A percentile compares a stretch with the other conserved stretches of the same genome.
These are phyloP conservation scores for Aspergillus luchuensis DNA, from an alignment of 2,329 filamentous ascomycete genomes.

Conservation along the genomic window DNA sequence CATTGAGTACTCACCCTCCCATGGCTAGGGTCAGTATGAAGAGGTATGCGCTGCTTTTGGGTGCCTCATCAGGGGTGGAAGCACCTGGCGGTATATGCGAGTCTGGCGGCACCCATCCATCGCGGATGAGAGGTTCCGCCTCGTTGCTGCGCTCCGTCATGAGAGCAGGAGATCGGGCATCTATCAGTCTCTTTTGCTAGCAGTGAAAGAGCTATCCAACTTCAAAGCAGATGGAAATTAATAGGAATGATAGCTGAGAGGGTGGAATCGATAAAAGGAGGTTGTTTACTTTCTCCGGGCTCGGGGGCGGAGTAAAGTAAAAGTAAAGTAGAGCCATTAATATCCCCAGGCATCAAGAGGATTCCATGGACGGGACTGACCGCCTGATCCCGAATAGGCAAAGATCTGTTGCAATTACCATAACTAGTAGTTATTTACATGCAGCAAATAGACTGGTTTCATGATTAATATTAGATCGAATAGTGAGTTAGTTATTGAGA, in stretches of 20 bases:
- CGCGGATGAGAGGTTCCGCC: conserved; percentile 7
- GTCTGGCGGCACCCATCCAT: not conserved
- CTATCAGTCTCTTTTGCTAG: not conserved
- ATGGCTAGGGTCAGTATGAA: conserved; percentile 82
- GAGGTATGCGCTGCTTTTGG: conserved; percentile 79
- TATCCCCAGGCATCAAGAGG: too few relatives aligned
- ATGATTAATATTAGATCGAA: too few relatives aligned
- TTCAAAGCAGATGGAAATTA: too few relatives aligned
- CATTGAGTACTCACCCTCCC: conserved; percentile 57
- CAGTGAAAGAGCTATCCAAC: not conserved
- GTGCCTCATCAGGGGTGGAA: conserved; percentile 35
- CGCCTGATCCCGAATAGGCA: not conserved
- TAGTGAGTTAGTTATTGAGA: too few relatives aligned
- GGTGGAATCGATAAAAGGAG: not conserved
- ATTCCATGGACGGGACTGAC: not conserved
- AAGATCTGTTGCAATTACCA: not conserved
- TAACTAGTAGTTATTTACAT: too few relatives aligned
- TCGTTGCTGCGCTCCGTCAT: conserved; percentile 5
- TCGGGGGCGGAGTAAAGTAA: not conserved
- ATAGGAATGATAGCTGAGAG: not conserved
- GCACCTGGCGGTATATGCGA: not conserved
- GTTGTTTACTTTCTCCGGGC: not conserved
- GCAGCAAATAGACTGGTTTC: too few relatives aligned
- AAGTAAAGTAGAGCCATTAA: too few relatives aligned
- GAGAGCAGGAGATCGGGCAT: not conserved